Conservation (phyloP, 352 stramenopile genomes). For the Globisporangium acanthophoron region DNA sequence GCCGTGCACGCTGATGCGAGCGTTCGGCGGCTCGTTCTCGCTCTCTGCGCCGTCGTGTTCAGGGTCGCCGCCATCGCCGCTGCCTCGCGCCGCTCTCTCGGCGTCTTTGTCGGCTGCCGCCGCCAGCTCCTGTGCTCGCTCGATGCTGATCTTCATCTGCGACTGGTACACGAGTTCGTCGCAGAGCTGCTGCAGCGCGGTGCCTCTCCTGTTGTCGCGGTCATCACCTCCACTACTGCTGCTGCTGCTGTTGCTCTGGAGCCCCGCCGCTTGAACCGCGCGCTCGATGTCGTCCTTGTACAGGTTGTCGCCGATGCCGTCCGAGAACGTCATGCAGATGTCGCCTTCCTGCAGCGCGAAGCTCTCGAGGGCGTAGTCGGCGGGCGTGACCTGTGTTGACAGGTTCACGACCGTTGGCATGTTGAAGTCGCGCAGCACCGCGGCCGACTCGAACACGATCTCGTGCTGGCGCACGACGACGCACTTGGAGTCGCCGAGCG, state of each 20-base stretch:
- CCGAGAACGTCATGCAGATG: constrained; percentile 68
- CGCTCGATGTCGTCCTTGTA: constrained; percentile 70
- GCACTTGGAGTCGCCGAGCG: constrained; percentile 76
- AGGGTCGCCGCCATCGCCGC: not conserved
- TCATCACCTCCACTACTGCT: not conserved
- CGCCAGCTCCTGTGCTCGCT: constrained; percentile 14
- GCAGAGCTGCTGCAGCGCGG: constrained; percentile 40
- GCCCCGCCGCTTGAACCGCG: constrained; percentile 4
- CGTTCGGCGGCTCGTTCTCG: not conserved
- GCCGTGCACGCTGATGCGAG: constrained; percentile 1
- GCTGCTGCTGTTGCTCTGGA: not conserved
- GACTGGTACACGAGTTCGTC: constrained; percentile 44
- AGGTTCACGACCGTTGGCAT: constrained; percentile 74
- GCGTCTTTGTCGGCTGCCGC: constrained; percentile 1
- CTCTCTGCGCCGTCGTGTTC: not conserved
- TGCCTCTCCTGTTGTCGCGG: not conserved
- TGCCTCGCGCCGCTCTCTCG: not conserved
- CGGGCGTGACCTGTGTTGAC: constrained; percentile 28
- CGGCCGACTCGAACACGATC: constrained; percentile 62
- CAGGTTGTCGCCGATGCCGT: constrained; percentile 74
- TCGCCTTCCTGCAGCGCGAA: constrained; percentile 47
- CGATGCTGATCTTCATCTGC: constrained; percentile 19
- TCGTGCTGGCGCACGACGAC: constrained; percentile 42
- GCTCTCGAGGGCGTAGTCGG: constrained; percentile 69
- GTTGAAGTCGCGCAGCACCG: constrained; percentile 75